phyloP scores from a whole-genome alignment of 2,329 filamentous ascomycete genomes.

The Aureobasidium sp. region DNA sequence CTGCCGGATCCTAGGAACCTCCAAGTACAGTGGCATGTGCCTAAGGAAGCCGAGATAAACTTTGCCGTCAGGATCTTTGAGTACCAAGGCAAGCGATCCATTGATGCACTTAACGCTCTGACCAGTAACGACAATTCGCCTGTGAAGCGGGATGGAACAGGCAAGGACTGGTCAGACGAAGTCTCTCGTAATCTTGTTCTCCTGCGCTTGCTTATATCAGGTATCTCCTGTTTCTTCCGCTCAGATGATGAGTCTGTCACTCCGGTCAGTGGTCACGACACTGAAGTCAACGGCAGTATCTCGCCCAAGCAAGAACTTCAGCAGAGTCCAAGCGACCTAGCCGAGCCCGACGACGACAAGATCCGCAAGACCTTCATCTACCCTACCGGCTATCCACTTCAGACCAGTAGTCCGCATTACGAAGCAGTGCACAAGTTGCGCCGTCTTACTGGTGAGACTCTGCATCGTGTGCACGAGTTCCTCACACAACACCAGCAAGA shows the following conservation, averaged over 20 bases:
- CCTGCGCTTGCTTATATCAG: slow-evolving; percentile 80
- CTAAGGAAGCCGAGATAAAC: slow-evolving; percentile 68
- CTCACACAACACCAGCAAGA: slow-evolving; percentile 80
- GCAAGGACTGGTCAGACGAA: slow-evolving; percentile 98
- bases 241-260: slow-evolving; percentile 43
- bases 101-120: slow-evolving; percentile 67
- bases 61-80: slow-evolving; percentile 89
- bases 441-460: slow-evolving; percentile 67
- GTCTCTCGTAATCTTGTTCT: slow-evolving; percentile 84
- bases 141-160: slow-evolving; percentile 86
- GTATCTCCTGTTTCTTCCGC: slow-evolving; percentile 84
- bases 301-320: slow-evolving; percentile 37
- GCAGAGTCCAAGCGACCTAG: slow-evolving; percentile 47
- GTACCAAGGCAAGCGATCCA: slow-evolving; percentile 69
- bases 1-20: slow-evolving; percentile 67
- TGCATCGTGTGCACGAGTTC: slow-evolving; percentile 81
- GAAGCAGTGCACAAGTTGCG: slow-evolving; percentile 71
- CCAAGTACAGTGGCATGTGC: slow-evolving; percentile 86
- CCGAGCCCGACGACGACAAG: slow-evolving; percentile 70
- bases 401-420: slow-evolving; percentile 59
- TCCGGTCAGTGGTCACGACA: slow-evolving; percentile 27
- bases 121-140: slow-evolving; percentile 72
- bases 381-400: slow-evolving; percentile 75
- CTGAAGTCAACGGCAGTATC: slow-evolving; percentile 22
- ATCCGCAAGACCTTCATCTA: slow-evolving; percentile 83